Evolutionary conservation across 176 grass and related monocot species (phyloP), one percentile per base, ranked within the genome.

Genomic region (Oryza coarctata): DNA sequence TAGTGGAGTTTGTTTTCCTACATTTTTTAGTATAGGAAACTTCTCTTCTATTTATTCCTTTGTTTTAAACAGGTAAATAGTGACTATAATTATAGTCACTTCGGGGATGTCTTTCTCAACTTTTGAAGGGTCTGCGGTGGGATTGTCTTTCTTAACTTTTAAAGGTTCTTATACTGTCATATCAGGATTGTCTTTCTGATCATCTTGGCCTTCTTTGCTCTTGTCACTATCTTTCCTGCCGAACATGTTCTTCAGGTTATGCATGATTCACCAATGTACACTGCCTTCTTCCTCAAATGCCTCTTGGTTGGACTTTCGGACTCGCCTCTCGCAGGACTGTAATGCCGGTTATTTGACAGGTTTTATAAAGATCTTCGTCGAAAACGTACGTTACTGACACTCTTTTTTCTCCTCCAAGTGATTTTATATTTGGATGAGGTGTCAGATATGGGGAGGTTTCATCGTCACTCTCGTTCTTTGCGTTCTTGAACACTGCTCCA

Each of bases 381-480:
- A 94, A 62, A 17, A 90, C 55, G 5, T 90, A 75, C 4, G 80
- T 93, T 28, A 92, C 85, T 3, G 83, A 90, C 73, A 91, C 86
- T 72, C 66, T 85, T 73, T 85, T 95, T 80, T 95, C 89, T 62
- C 93, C 89, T 62, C 93, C 93, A 5, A 93, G 14, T 35, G 89
- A 76, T 0, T 9, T 86, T 12, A 97, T 41, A 68, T 94, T 94
- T 0, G 82, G 45, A n/a, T 47, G 85, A 76, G 96, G 87, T 17
- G 70, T 88, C 11, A 71, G 18, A 61, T 83, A 90, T 31, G 45
- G 75, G 39, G 75, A 71, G 63, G 18, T 2, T 34, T 91, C 85
- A 13, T 80, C 65, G 1, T 70, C 77, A 12, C 20, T 87, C 30
- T 9, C 50, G 12, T 88, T 82, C 86, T 69, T 95, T 29, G 87